Base-by-base conservation (phyloP, 2,329 filamentous ascomycete species). In the Claviceps maximensis region DNA sequence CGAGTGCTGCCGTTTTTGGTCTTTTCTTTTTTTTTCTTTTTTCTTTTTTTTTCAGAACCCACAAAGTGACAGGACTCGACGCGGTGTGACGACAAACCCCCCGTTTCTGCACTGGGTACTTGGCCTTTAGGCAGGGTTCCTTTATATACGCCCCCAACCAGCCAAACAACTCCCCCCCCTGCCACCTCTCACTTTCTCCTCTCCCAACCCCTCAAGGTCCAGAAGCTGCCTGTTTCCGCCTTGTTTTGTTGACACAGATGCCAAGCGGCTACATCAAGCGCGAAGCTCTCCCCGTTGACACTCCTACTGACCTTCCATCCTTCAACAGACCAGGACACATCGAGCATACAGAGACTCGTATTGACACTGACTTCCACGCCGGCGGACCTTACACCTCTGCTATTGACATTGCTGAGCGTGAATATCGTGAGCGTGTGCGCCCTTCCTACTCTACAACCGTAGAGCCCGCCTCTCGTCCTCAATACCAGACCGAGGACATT, bases 391-490 rank as follows among this genome's bases (percentile, higher is more conserved):
- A 71, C 65, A 67, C 74, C 62, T 74, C 69, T 61, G 70, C 75
- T 60, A 75, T 84, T 68, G 82, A 85, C 71, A 68, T 78, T 60
- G 79, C 79, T 65, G 82, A 85, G 71, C 79, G 78, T 70, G 75
- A 83, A 70, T 84, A 83, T 68, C 80, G 81, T 65, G 71, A 80
- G 66, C 78, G 77, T 59, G 73, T 75, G 69, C 78, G 79, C 61
- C 74, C 77, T 60, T 69, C 65, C 65, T 73, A 73, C 68, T 61
- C 67, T 57, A 60, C 62, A 58, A 63, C 65, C 51, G 64, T 66
- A 61, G 67, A 69, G 61, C 58, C 59, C 55, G 54, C 62, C 33
- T 49, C 58, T 56, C 61, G 65, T 55, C 67, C 62, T 58, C 65
- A 67, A 60, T 63, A 66, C 60, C 53, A 62, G 53, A 44, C 59